Evolutionary conservation across 352 stramenopile genomes (phyloP).

Genomic region (Pythium insidiosum): DNA sequence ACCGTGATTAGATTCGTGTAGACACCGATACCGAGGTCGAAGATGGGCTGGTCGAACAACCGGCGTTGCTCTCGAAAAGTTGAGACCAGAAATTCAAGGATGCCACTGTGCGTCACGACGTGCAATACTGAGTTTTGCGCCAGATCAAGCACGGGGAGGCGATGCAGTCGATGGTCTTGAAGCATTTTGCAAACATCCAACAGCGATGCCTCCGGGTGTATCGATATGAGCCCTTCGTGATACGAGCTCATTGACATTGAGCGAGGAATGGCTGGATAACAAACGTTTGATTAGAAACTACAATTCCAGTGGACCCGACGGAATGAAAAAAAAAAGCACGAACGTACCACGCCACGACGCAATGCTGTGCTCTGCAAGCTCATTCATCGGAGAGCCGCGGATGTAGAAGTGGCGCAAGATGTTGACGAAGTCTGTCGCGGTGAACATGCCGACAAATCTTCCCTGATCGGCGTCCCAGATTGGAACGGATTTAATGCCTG

Average conservation of each 20-base stretch:
- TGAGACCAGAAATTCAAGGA: slow-evolving; percentile 95
- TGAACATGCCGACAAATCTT: slow-evolving; percentile 97
- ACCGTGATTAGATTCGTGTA: slow-evolving; percentile 93
- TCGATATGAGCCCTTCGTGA: slow-evolving; percentile 62
- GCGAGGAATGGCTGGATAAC: slow-evolving; percentile 70
- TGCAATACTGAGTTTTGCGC: slow-evolving; percentile 91
- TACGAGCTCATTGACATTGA: slow-evolving; percentile 63
- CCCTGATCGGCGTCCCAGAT: slow-evolving; percentile 94
- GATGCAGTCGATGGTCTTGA: slow-evolving; percentile 82
- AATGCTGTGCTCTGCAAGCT: slow-evolving; percentile 81
- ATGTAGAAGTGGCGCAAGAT: slow-evolving; percentile 93
- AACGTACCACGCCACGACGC: slow-evolving; percentile 69
- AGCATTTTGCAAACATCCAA: slow-evolving; percentile 89
- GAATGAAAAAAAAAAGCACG: neutral
- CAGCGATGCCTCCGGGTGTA: slow-evolving; percentile 86
- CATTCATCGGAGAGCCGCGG: slow-evolving; percentile 86
- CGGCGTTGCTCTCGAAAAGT: slow-evolving; percentile 95
- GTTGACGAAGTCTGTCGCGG: slow-evolving; percentile 97
- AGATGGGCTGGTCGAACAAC: slow-evolving; percentile 96
- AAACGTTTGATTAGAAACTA: neutral
- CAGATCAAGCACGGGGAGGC: slow-evolving; percentile 92
- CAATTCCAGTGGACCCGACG: neutral
- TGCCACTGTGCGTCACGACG: slow-evolving; percentile 90
- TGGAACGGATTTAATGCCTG: slow-evolving; percentile 96
- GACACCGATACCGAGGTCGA: slow-evolving; percentile 92